A percentile compares a stretch with the other conserved stretches of the same genome.
Evolutionary conservation across 306 rosid genomes (phyloP).

Genomic region (Canavalia ensiformis): DNA sequence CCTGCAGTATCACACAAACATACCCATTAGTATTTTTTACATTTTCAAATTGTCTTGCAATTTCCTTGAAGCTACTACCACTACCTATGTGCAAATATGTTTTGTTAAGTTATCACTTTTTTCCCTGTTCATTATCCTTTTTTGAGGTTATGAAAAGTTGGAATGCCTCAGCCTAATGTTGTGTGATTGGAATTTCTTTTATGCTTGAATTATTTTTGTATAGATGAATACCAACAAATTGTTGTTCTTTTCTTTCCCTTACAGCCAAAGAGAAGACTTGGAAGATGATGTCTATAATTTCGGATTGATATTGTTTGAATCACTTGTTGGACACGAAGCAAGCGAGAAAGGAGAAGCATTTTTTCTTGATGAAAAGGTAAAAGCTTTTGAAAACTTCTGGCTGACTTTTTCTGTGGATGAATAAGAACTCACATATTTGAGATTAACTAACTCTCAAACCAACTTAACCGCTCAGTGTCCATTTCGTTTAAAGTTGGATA

Average conservation of each 20-base stretch:
- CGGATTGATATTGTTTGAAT: slow-evolving; percentile 81
- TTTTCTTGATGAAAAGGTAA: slow-evolving; percentile 75
- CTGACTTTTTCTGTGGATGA: not conserved
- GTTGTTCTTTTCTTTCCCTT: slow-evolving; percentile 31
- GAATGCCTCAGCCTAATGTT: not conserved
- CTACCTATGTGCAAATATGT: not conserved
- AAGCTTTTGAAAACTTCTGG: not conserved
- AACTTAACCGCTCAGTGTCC: not conserved
- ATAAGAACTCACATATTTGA: not conserved
- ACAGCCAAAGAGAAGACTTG: slow-evolving; percentile 52
- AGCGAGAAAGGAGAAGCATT: slow-evolving; percentile 70
- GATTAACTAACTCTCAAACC: not conserved
- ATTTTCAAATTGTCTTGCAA: not conserved
- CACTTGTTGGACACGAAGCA: slow-evolving; percentile 77
- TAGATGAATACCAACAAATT: not conserved
- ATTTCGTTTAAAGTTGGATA: too few species aligned
- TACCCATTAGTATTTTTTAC: not conserved
- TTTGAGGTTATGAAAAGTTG: slow-evolving; percentile 8
- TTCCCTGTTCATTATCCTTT: not conserved
- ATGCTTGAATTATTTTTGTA: not conserved
- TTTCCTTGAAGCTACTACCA: slow-evolving; percentile 1
- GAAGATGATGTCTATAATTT: slow-evolving; percentile 86
- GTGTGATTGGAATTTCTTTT: not conserved
- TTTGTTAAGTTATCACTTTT: slow-evolving; percentile 5
- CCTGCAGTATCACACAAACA: too few species aligned